These are phyloP conservation scores for Entomortierella beljakovae DNA, from an alignment of 192 early-diverging fungal species.

Conservation along the genomic window DNA sequence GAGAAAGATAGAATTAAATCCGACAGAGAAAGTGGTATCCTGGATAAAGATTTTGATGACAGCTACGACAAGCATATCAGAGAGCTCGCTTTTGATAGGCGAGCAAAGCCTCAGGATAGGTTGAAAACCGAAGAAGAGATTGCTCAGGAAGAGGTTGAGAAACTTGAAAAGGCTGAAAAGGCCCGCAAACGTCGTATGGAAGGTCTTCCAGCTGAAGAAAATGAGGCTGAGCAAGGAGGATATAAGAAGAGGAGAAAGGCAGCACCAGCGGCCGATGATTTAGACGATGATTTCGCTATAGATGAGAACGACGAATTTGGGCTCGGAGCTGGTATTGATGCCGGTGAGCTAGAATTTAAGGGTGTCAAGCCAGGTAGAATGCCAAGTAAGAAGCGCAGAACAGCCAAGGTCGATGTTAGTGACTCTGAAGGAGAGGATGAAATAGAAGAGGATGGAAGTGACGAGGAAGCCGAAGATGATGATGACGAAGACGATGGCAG, in stretches of 20 bases:
- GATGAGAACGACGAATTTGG: constrained; percentile 58
- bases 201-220: constrained; percentile 74
- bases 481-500: constrained; percentile 41
- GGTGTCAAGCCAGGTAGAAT: constrained; percentile 44
- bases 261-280: constrained; percentile 71
- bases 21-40: constrained; percentile 37
- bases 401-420: constrained; percentile 36
- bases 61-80: constrained; percentile 89
- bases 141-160: constrained; percentile 84
- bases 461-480: constrained; percentile 23
- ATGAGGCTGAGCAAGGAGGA: constrained; percentile 64
- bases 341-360: constrained; percentile 51
- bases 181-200: constrained; percentile 87
- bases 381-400: constrained; percentile 50
- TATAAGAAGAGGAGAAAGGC: constrained; percentile 64
- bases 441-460: constrained; percentile 56
- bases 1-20: constrained; percentile 49
- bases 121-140: constrained; percentile 95
- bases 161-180: constrained; percentile 88
- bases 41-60: constrained; percentile 61
- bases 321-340: constrained; percentile 56
- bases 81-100: constrained; percentile 85
- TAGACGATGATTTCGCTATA: constrained; percentile 74
- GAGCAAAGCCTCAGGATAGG: constrained; percentile 90
- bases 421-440: constrained; percentile 50